Percentiles rank a stretch among this genome's conserved stretches.
Evolutionary conservation across 345 rosid genomes (phyloP).

Genomic region (Rhizophora mangle): DNA sequence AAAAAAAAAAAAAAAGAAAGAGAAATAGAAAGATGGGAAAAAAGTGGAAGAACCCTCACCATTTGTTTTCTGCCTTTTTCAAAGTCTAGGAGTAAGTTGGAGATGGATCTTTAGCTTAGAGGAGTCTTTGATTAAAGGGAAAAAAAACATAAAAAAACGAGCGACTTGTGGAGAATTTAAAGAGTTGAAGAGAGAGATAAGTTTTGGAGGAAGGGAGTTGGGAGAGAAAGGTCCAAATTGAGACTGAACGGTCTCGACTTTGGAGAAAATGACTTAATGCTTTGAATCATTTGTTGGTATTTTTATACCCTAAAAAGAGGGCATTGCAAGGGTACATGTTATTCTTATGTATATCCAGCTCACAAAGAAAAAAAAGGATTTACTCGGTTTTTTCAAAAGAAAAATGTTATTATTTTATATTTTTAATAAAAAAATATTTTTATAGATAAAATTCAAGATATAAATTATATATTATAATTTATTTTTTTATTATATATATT

Average conservation of each 20-base stretch:
- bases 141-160: slow-evolving; percentile 21
- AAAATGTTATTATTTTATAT: too few species aligned
- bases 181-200: slow-evolving; percentile 20
- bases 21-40: neutral
- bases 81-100: slow-evolving; percentile 2
- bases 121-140: slow-evolving; percentile 8
- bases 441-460: too few species aligned
- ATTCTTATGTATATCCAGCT: too few species aligned
- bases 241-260: slow-evolving; percentile 34
- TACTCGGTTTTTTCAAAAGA: too few species aligned
- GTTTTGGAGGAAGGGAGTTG: neutral
- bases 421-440: too few species aligned
- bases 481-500: too few species aligned
- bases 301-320: neutral
- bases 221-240: neutral
- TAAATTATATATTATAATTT: too few species aligned
- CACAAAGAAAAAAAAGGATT: too few species aligned
- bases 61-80: slow-evolving; percentile 25
- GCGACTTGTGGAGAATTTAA: slow-evolving; percentile 40
- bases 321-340: neutral
- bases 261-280: slow-evolving; percentile 44
- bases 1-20: neutral
- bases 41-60: slow-evolving; percentile 57
- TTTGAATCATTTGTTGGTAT: neutral
- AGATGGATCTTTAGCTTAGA: neutral